Base-by-base conservation (phyloP, 1,284 basidiomycete genomes). In the Ceratobasidium sp. region DNA sequence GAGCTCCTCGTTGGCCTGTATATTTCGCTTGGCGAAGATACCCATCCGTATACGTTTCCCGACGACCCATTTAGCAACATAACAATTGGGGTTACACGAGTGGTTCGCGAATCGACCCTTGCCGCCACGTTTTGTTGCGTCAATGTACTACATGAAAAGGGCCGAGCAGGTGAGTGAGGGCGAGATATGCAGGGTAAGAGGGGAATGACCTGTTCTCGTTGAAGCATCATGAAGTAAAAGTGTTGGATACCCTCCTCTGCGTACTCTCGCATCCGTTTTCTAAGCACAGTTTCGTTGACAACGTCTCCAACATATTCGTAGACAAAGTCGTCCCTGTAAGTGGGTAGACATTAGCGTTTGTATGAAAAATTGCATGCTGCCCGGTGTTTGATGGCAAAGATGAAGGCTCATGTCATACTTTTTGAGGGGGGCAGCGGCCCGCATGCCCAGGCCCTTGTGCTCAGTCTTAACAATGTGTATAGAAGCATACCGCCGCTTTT, bases 201-300 rank as follows among this genome's bases (percentile, higher is more conserved):
- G 64, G 37, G 80, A 80, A 90, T 78, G 79, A 95, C 95, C 89
- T 99, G 96, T 80, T 98, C 96, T 81, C 95, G 96, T 84, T 99
- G 98, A 75, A 99, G 85, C 94, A 98, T 97, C 98, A 99, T 99
- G 82, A 99, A 99, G 85, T 99, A 99, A 82, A 99, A 99, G 84
- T 99, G 97, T 76, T 91, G 88, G 79, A 99, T 96, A 20, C 97
- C 97, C 83, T 98, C 96, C 54, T 92, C 89, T 1, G 91, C 96
- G 83, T 99, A 99, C 49, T 93, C 91, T 66, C 93, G 90, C 96
- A 99, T 99, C 51, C 97, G 91, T 83, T 95, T 95, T 83, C 93
- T 90, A 83, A 99, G 98, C 20, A 92, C 92, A 20, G 88, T 86
- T 58, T 95, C 93, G 77, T 91, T 92, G 79, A 99, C 94, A 26